phyloP scores from a whole-genome alignment of 306 rosid species.

The Albizia julibrissin region DNA sequence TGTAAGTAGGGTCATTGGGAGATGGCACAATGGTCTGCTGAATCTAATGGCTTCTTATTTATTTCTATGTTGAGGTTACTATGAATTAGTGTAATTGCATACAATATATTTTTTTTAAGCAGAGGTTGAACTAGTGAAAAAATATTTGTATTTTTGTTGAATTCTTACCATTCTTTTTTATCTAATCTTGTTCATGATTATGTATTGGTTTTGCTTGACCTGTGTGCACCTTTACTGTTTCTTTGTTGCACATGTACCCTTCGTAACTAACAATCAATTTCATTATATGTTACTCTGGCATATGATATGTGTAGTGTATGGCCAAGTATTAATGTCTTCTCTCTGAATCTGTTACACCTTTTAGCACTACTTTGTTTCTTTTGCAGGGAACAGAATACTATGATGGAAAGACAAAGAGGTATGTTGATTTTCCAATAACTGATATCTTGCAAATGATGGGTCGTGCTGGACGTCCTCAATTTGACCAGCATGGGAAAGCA shows the following conservation, averaged over 20 bases:
- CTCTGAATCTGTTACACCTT: background rate
- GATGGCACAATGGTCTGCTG: too few relatives aligned
- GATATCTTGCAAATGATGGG: constrained; percentile 99
- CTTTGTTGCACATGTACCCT: too few relatives aligned
- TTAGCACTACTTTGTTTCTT: constrained; percentile 14
- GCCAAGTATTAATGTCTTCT: constrained; percentile 1
- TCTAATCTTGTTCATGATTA: too few relatives aligned
- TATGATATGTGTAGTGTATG: background rate
- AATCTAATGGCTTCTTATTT: too few relatives aligned
- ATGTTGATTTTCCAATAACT: constrained; percentile 95
- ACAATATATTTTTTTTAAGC: too few relatives aligned
- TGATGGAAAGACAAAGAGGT: constrained; percentile 90
- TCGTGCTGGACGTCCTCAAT: constrained; percentile 98
- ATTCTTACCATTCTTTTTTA: too few relatives aligned
- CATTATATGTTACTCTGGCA: background rate
- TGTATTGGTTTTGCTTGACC: too few relatives aligned
- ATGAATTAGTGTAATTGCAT: too few relatives aligned
- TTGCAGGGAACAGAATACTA: constrained; percentile 91
- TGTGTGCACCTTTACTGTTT: too few relatives aligned
- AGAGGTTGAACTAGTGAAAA: too few relatives aligned
- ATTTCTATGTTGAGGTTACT: too few relatives aligned
- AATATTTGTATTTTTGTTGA: too few relatives aligned
- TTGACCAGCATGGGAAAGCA: constrained; percentile 97
- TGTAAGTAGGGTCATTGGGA: background rate
- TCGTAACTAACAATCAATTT: background rate